These are phyloP conservation scores for Dalbergia oliveri DNA, from an alignment of 306 rosid species.

Conservation along the genomic window DNA sequence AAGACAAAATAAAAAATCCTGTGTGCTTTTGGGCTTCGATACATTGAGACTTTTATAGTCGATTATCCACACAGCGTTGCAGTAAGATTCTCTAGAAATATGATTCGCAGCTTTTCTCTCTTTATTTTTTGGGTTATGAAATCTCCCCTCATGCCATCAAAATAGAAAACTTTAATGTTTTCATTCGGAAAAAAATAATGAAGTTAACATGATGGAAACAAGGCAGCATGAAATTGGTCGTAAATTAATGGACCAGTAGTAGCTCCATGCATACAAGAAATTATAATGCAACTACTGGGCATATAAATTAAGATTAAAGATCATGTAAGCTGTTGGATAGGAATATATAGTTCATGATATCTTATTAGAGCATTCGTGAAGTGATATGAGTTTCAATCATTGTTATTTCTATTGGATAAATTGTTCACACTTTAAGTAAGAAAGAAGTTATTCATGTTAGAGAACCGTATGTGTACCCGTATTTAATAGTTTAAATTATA, in stretches of 20 bases:
- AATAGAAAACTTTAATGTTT: background rate
- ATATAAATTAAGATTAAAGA: background rate
- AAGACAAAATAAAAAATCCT: background rate
- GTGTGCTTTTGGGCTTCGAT: constrained; percentile 6
- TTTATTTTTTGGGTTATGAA: background rate
- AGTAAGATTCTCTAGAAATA: background rate
- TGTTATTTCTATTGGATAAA: too few species aligned
- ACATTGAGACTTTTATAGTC: too few species aligned
- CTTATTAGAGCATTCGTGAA: too few species aligned
- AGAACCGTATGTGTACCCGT: too few species aligned
- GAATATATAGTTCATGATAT: too few species aligned
- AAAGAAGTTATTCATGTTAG: too few species aligned
- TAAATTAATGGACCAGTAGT: background rate
- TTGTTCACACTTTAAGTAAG: too few species aligned
- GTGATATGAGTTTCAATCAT: too few species aligned
- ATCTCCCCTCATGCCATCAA: background rate
- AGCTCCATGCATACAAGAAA: background rate
- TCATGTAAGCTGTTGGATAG: too few species aligned
- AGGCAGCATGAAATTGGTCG: background rate
- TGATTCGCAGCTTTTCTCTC: background rate
- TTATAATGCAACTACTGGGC: background rate
- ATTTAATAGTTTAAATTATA: too few species aligned
- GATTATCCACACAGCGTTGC: background rate
- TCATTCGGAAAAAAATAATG: background rate
- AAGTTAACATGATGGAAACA: background rate